Percentiles rank a stretch among this genome's conserved stretches.
phyloP scores from a whole-genome alignment of 495 filamentous ascomycete genomes.

The Aspergillus carlsbadensis region DNA sequence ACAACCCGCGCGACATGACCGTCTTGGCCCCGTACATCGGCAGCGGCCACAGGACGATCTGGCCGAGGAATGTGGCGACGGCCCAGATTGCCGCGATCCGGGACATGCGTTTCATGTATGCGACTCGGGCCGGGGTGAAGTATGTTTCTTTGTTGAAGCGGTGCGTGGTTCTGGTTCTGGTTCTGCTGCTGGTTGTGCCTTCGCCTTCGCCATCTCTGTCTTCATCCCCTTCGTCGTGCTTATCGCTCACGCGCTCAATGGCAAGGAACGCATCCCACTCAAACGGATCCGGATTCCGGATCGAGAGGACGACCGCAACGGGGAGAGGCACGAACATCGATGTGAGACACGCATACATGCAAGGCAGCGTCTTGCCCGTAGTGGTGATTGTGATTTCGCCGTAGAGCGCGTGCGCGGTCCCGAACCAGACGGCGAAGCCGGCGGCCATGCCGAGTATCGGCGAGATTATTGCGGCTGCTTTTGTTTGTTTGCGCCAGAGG shows the following conservation, averaged over 20 bases:
- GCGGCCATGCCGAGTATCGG: slow-evolving; percentile 38
- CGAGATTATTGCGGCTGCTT: slow-evolving; percentile 29
- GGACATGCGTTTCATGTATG: slow-evolving; percentile 32
- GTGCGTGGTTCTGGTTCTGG: slow-evolving; percentile 22
- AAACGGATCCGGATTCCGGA: neutral
- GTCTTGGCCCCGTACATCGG: slow-evolving; percentile 41
- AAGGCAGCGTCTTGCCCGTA: slow-evolving; percentile 32
- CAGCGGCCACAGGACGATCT: slow-evolving; percentile 42
- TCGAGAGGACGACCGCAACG: slow-evolving; percentile 19
- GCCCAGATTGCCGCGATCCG: slow-evolving; percentile 39
- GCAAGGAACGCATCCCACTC: too few species aligned
- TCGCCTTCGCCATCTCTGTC: neutral
- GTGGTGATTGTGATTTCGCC: slow-evolving; percentile 36
- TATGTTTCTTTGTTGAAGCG: neutral
- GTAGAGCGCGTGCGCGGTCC: slow-evolving; percentile 31
- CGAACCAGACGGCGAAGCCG: slow-evolving; percentile 40
- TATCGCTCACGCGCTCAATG: too few species aligned
- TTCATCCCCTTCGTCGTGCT: too few species aligned
- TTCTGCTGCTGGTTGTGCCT: neutral
- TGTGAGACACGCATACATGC: slow-evolving; percentile 29
- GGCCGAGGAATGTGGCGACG: slow-evolving; percentile 35
- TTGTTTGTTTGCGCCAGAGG: slow-evolving; percentile 37
- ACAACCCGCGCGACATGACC: slow-evolving; percentile 50
- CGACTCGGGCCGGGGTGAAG: neutral
- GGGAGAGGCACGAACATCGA: slow-evolving; percentile 19